These are phyloP conservation scores for Pezicula rhizophila DNA, from an alignment of 2,329 filamentous ascomycete species.

Conservation along the genomic window DNA sequence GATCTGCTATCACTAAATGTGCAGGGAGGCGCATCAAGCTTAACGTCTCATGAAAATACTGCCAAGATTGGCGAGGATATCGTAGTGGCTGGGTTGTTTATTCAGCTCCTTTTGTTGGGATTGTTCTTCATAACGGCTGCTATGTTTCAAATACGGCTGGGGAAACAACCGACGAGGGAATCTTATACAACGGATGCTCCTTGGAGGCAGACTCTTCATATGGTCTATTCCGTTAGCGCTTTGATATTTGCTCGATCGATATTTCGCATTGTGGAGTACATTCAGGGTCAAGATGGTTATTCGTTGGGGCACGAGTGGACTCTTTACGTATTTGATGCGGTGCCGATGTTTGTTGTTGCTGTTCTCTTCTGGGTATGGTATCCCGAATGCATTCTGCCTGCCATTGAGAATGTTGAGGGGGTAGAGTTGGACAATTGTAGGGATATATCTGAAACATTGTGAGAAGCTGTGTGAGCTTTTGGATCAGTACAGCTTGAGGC, in stretches of 20 bases:
- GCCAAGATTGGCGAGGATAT: constrained; percentile 40
- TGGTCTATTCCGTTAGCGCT: constrained; percentile 34
- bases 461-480: too few species aligned
- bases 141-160: constrained; percentile 13
- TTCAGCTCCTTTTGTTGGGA: constrained; percentile 52
- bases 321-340: constrained; percentile 35
- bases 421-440: too few species aligned
- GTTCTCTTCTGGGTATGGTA: neutral
- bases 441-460: too few species aligned
- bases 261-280: constrained; percentile 40
- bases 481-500: too few species aligned
- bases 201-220: constrained; percentile 31
- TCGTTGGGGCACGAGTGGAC: constrained; percentile 34
- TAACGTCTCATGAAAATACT: constrained; percentile 27
- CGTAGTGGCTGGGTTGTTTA: constrained; percentile 48
- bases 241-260: constrained; percentile 38
- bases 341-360: constrained; percentile 31
- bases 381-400: neutral
- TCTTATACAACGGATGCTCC: constrained; percentile 2
- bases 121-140: constrained; percentile 45
- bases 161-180: constrained; percentile 10
- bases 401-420: too few species aligned
- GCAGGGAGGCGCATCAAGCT: constrained; percentile 32
- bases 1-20: constrained; percentile 47
- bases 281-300: constrained; percentile 33